phyloP scores from a whole-genome alignment of 73 alveolate genomes.

The Tetrahymena borealis region DNA sequence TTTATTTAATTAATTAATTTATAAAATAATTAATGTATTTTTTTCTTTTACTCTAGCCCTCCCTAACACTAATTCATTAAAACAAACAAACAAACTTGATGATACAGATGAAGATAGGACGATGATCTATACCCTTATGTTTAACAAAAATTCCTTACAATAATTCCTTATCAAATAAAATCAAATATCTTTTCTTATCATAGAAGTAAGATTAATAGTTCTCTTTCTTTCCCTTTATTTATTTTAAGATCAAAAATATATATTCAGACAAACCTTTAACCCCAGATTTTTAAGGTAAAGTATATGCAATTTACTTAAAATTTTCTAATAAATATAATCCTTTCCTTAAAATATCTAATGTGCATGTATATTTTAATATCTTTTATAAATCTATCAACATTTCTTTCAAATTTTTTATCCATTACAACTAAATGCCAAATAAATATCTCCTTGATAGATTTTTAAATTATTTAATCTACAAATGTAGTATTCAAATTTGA shows the following conservation, averaged over 20 bases:
- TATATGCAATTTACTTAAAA: too few relatives aligned
- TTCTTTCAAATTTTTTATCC: background rate
- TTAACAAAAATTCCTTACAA: background rate
- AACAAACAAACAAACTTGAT: background rate
- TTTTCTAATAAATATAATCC: too few relatives aligned
- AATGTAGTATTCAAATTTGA: too few relatives aligned
- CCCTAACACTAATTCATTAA: too few relatives aligned
- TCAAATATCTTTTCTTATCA: background rate
- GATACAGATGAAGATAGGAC: background rate
- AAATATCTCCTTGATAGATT: too few relatives aligned
- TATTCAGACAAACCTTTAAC: background rate
- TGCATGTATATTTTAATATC: background rate
- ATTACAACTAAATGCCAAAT: too few relatives aligned
- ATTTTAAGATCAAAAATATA: background rate
- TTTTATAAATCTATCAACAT: background rate
- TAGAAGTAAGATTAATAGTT: background rate
- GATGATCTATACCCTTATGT: background rate
- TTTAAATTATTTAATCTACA: too few relatives aligned
- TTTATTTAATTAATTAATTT: too few relatives aligned
- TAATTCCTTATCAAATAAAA: background rate
- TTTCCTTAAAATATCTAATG: too few relatives aligned
- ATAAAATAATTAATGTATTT: background rate
- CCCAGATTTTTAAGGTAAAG: background rate
- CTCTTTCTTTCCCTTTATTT: background rate
- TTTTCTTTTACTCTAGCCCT: background rate